Evolutionary conservation across 2,329 filamentous ascomycete species (phyloP).

Genomic region (Fusarium sp.): DNA sequence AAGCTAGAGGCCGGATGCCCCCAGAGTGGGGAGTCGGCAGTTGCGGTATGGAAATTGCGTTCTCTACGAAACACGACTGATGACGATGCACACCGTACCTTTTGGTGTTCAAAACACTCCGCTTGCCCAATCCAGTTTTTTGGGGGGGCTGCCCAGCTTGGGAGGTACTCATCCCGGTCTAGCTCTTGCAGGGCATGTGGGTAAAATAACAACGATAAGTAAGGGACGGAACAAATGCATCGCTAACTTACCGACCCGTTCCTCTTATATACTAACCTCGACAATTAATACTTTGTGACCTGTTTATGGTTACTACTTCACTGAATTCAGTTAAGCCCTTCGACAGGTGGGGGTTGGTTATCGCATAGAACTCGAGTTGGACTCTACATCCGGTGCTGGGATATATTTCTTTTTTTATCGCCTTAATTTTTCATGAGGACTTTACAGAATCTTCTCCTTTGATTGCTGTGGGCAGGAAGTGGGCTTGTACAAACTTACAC

Average conservation of each 20-base stretch:
- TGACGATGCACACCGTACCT: slow-evolving; percentile 22
- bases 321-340: slow-evolving; percentile 12
- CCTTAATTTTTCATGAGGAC: slow-evolving; percentile 11
- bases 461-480: slow-evolving; percentile 48
- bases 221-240: slow-evolving; percentile 29
- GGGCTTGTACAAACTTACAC: slow-evolving; percentile 50
- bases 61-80: slow-evolving; percentile 20
- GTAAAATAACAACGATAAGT: slow-evolving; percentile 32
- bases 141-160: slow-evolving; percentile 6
- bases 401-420: slow-evolving; percentile 18
- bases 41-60: slow-evolving; percentile 16
- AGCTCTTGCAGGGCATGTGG: slow-evolving; percentile 14
- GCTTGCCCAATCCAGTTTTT: slow-evolving; percentile 13
- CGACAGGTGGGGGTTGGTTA: slow-evolving; percentile 14
- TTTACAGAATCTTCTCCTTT: slow-evolving; percentile 32
- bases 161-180: slow-evolving; percentile 15
- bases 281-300: slow-evolving; percentile 25
- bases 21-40: slow-evolving; percentile 12
- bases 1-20: slow-evolving; percentile 6
- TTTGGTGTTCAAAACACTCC: slow-evolving; percentile 19
- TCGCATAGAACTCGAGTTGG: slow-evolving; percentile 23
- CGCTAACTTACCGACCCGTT: slow-evolving; percentile 16
- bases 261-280: slow-evolving; percentile 28
- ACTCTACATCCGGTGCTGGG: slow-evolving; percentile 18
- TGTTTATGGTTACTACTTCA: slow-evolving; percentile 14